These are phyloP conservation scores for Aaosphaeria arxii DNA, from an alignment of 2,329 filamentous ascomycete genomes.

Conservation along the genomic window DNA sequence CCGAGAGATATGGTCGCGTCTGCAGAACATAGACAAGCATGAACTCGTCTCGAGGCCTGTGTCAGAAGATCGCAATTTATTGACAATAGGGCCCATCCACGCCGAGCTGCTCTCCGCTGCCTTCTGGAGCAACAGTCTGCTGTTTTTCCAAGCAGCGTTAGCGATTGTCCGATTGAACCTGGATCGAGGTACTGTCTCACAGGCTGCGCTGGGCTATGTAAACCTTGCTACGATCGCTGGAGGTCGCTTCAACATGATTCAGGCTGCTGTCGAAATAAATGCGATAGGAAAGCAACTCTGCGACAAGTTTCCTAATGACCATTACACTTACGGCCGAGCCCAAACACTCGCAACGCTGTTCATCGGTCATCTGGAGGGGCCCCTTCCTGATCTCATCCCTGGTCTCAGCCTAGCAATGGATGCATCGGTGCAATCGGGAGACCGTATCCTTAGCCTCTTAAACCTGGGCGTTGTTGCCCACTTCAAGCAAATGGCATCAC, in stretches of 20 bases:
- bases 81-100: constrained; percentile 66
- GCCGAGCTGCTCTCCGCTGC: constrained; percentile 67
- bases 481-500: constrained; percentile 66
- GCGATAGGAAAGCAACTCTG: constrained; percentile 63
- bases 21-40: constrained; percentile 52
- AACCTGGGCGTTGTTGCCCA: constrained; percentile 67
- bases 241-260: constrained; percentile 67
- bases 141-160: constrained; percentile 70
- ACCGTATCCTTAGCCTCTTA: constrained; percentile 69
- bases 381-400: constrained; percentile 56
- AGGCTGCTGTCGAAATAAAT: constrained; percentile 65
- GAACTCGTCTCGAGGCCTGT: constrained; percentile 28
- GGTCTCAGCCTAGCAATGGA: constrained; percentile 65
- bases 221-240: constrained; percentile 66
- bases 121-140: constrained; percentile 69
- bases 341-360: constrained; percentile 69
- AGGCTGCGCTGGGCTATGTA: constrained; percentile 66
- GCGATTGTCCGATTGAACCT: constrained; percentile 67
- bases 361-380: constrained; percentile 65
- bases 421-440: constrained; percentile 63
- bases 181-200: constrained; percentile 62
- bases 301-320: constrained; percentile 53
- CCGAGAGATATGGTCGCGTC: constrained; percentile 41
- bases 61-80: constrained; percentile 52
- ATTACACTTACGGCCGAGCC: constrained; percentile 64